Evolutionary conservation across 139 green algal genomes (phyloP).

Genomic region (Chlamydomonas incerta): DNA sequence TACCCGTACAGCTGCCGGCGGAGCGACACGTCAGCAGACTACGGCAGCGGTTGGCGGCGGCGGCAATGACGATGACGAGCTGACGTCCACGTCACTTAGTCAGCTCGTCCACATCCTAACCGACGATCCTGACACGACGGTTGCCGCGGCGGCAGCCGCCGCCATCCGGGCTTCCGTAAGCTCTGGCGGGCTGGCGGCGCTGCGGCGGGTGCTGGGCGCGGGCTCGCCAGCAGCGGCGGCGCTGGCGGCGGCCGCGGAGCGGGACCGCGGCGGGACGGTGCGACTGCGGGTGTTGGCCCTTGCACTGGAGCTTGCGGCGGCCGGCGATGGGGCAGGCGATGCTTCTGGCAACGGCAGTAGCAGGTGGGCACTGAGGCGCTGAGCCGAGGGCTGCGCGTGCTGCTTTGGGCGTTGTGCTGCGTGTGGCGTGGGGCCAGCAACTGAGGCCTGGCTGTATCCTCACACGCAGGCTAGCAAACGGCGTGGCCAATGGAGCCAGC

Average conservation of each 20-base stretch:
- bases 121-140: constrained; percentile 1
- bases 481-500: not conserved
- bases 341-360: not conserved
- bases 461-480: not conserved
- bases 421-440: too few species aligned
- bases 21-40: too few species aligned
- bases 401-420: too few species aligned
- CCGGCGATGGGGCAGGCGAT: not conserved
- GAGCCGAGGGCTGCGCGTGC: too few species aligned
- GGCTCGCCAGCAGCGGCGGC: not conserved
- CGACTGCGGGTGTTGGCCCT: constrained; percentile 27
- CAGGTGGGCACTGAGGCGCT: too few species aligned
- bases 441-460: too few species aligned
- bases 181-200: not conserved
- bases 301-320: constrained; percentile 4
- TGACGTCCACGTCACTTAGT: not conserved
- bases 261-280: not conserved
- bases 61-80: not conserved
- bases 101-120: constrained; percentile 18
- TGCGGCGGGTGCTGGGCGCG: not conserved
- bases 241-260: not conserved
- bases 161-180: not conserved
- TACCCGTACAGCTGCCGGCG: not conserved
- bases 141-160: not conserved
- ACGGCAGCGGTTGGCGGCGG: not conserved